Base-by-base conservation (phyloP, 2,329 filamentous ascomycete species). In the Periconia digitata region DNA sequence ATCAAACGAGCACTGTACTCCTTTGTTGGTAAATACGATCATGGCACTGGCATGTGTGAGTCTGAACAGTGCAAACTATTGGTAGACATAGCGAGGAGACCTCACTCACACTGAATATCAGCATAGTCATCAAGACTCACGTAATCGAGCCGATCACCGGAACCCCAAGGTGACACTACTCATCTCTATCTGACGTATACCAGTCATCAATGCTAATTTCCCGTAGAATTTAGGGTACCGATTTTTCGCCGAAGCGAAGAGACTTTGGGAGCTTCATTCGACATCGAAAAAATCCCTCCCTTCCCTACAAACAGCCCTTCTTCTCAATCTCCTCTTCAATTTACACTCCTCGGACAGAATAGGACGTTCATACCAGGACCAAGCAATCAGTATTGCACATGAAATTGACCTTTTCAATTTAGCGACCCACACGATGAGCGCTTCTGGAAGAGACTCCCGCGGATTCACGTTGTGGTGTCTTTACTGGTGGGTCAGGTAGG, bases 11-110 rank as follows among this genome's bases (percentile, higher is more conserved):
- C 56, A 55, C 18, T 61, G 58, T 43, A 60, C 56, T 2, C 38
- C 53, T 13, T 47, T 61, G 4, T 24, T 62, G 7, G 56, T 61
- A 12, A 61, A 62, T 35, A 49, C 58, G 20, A 32, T 60, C 10
- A 44, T 62, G n/a, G 59, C 58, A 10, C 43, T 47, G 40, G 56
- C 56, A 23, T 61, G 55, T 46, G 52, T 59, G 44, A 54, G 56
- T 59, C 2, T 29, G 10, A 17, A 15, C 10, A 8, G 29, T 27
- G 18, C 27, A 32, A 6, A 17, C 18, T 18, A 13, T 27, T 34
- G 12, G 17, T 5, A 6, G 5, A 2, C 13, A 34, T 54, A 50
- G 53, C 8, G 18, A 8, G 18, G 13, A 8, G 15, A 8, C 3
- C 6, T 21, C n/a, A 5, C 18, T 12, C 13, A 21, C 37, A 22